Conservation (phyloP, 2,329 filamentous ascomycete species). For the Pyrenophora tritici-repentis region DNA sequence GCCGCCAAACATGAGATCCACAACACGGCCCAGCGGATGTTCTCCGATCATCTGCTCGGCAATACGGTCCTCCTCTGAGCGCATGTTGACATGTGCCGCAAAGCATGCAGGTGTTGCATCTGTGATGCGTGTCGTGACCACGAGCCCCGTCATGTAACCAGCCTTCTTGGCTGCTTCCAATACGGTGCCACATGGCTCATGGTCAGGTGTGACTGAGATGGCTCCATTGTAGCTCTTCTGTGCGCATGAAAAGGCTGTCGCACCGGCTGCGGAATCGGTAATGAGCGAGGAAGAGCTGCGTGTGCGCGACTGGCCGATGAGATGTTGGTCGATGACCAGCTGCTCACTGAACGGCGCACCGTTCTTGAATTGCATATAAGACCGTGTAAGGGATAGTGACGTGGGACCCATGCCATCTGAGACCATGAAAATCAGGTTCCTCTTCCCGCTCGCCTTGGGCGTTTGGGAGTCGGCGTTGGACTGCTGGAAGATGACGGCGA, state of each 20-base stretch:
- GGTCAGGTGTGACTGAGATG: constrained; percentile 85
- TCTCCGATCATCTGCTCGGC: constrained; percentile 90
- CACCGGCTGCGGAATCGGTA: constrained; percentile 95
- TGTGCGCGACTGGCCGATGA: constrained; percentile 89
- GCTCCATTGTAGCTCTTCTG: constrained; percentile 96
- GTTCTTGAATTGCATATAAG: constrained; percentile 78
- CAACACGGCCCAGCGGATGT: constrained; percentile 81
- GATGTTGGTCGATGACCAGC: constrained; percentile 81
- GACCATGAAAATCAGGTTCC: constrained; percentile 98
- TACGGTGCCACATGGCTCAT: constrained; percentile 85
- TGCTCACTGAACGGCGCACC: constrained; percentile 75
- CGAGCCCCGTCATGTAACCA: constrained; percentile 89
- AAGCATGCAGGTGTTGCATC: constrained; percentile 97
- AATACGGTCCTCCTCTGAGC: constrained; percentile 85
- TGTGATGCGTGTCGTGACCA: constrained; percentile 92
- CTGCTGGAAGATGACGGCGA: constrained; percentile 81
- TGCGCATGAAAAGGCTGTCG: constrained; percentile 92
- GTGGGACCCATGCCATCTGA: constrained; percentile 98
- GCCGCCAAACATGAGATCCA: constrained; percentile 91
- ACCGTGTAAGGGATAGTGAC: constrained; percentile 82
- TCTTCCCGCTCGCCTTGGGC: constrained; percentile 64
- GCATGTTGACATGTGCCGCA: constrained; percentile 80
- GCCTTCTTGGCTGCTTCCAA: constrained; percentile 91
- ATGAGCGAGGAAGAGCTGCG: constrained; percentile 82
- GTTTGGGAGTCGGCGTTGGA: constrained; percentile 41